phyloP scores from a whole-genome alignment of 2,329 filamentous ascomycete genomes.

The Capronia americana region DNA sequence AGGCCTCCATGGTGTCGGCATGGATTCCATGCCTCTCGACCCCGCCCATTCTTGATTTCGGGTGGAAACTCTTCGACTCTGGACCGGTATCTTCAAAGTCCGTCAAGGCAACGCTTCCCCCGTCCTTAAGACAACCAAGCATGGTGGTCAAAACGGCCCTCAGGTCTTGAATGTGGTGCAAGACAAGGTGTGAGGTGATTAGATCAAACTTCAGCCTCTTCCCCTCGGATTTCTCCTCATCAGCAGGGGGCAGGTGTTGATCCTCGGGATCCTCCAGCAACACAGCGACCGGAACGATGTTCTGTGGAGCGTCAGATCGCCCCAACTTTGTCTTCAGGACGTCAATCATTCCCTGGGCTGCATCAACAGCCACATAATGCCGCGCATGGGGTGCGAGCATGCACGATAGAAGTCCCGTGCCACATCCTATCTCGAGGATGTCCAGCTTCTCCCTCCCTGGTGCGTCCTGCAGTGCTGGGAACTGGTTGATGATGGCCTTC shows the following conservation, averaged over 20 bases:
- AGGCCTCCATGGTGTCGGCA: slow-evolving; percentile 48
- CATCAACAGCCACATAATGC: slow-evolving; percentile 60
- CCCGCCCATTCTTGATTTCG: slow-evolving; percentile 58
- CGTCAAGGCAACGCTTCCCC: slow-evolving; percentile 60
- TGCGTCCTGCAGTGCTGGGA: slow-evolving; percentile 44
- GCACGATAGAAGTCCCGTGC: slow-evolving; percentile 62
- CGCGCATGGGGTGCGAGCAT: slow-evolving; percentile 56
- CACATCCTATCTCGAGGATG: slow-evolving; percentile 64
- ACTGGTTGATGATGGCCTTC: slow-evolving; percentile 51
- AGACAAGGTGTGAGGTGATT: slow-evolving; percentile 59
- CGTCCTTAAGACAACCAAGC: slow-evolving; percentile 54
- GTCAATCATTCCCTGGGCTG: slow-evolving; percentile 62
- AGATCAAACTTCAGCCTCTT: slow-evolving; percentile 57
- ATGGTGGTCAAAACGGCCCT: slow-evolving; percentile 53
- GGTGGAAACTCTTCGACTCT: slow-evolving; percentile 60
- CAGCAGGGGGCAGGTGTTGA: slow-evolving; percentile 47
- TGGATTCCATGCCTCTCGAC: slow-evolving; percentile 63
- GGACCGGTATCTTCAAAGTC: slow-evolving; percentile 65
- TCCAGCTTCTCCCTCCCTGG: slow-evolving; percentile 45
- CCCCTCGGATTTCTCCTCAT: slow-evolving; percentile 41
- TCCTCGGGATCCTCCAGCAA: slow-evolving; percentile 60
- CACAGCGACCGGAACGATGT: slow-evolving; percentile 56
- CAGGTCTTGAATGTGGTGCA: slow-evolving; percentile 62
- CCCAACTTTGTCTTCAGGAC: slow-evolving; percentile 56
- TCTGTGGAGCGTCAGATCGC: slow-evolving; percentile 43